Conservation (phyloP, 2,329 filamentous ascomycete species). For the Botrytis galanthina region DNA sequence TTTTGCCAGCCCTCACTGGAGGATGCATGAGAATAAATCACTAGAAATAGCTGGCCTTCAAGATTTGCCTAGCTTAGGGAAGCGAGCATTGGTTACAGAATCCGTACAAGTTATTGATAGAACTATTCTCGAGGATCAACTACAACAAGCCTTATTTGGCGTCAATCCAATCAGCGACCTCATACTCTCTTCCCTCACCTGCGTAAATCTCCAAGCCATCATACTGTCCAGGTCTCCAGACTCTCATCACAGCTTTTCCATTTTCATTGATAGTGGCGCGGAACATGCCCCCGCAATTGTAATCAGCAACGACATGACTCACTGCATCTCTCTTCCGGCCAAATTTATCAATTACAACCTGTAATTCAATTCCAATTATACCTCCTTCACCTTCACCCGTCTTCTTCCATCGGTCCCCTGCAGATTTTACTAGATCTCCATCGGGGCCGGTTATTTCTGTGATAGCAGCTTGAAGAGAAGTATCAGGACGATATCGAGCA, state of each 20-base stretch:
- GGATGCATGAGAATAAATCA: not conserved
- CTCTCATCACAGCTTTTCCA: constrained; percentile 55
- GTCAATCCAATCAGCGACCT: constrained; percentile 33
- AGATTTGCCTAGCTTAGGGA: not conserved
- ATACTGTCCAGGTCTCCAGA: constrained; percentile 47
- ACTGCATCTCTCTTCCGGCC: constrained; percentile 41
- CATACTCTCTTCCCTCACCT: constrained; percentile 37
- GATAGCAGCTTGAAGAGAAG: constrained; percentile 56
- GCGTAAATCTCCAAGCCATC: constrained; percentile 36
- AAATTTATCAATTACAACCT: constrained; percentile 46
- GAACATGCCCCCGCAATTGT: constrained; percentile 87
- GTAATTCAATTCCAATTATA: constrained; percentile 75
- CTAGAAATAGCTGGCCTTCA: not conserved
- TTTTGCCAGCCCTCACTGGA: not conserved
- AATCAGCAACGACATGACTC: constrained; percentile 66
- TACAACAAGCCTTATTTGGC: not conserved
- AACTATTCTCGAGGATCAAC: not conserved
- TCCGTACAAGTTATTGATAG: not conserved
- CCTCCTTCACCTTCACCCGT: constrained; percentile 81
- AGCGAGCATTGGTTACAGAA: not conserved
- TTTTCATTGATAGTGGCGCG: constrained; percentile 70
- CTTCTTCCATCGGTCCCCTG: constrained; percentile 68
- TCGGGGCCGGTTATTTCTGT: constrained; percentile 64
- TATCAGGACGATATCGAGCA: constrained; percentile 55
- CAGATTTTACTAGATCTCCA: constrained; percentile 72